Percentiles rank a stretch among this genome's conserved stretches.
phyloP scores from a whole-genome alignment of 2,329 filamentous ascomycete genomes.

The Graphilbum ipis-grandicollis region DNA sequence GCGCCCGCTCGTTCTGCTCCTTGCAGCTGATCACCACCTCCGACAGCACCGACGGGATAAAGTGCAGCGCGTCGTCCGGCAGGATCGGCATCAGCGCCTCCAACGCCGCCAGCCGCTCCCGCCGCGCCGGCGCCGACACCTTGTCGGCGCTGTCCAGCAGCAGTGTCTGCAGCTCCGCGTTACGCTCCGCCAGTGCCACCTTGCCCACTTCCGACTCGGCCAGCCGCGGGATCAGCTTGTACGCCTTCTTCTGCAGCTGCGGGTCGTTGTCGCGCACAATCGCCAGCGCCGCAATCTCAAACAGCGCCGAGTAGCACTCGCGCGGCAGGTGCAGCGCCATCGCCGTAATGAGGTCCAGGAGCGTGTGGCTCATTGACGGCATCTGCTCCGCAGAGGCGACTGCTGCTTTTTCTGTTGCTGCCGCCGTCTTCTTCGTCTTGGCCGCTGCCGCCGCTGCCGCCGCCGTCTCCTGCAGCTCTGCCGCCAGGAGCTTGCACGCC shows the following conservation, averaged over 20 bases:
- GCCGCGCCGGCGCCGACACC: slow-evolving; percentile 68
- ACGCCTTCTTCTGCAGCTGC: slow-evolving; percentile 96
- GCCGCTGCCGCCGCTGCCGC: slow-evolving; percentile 25
- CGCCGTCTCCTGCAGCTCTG: slow-evolving; percentile 35
- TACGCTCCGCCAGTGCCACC: slow-evolving; percentile 59
- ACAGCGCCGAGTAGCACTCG: slow-evolving; percentile 68
- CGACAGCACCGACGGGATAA: slow-evolving; percentile 78
- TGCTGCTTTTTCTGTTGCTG: slow-evolving; percentile 24
- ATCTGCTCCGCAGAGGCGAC: slow-evolving; percentile 38
- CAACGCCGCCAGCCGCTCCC: slow-evolving; percentile 74
- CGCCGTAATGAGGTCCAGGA: slow-evolving; percentile 94
- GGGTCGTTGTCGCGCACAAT: slow-evolving; percentile 70
- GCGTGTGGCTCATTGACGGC: slow-evolving; percentile 82
- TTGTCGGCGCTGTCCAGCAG: slow-evolving; percentile 67
- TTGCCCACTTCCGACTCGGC: slow-evolving; percentile 64
- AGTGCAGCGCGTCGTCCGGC: slow-evolving; percentile 65
- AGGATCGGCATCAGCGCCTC: slow-evolving; percentile 64
- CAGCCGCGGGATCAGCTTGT: slow-evolving; percentile 88
- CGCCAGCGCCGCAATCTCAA: slow-evolving; percentile 70
- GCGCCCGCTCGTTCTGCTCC: slow-evolving; percentile 89
- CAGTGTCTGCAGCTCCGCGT: slow-evolving; percentile 62
- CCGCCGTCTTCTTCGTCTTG: slow-evolving; percentile 28
- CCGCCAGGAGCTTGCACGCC: slow-evolving; percentile 69
- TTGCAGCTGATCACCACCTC: slow-evolving; percentile 96
- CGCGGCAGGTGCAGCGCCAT: slow-evolving; percentile 87